These are phyloP conservation scores for Alternaria triticimaculans DNA, from an alignment of 2,329 filamentous ascomycete genomes.

Conservation along the genomic window DNA sequence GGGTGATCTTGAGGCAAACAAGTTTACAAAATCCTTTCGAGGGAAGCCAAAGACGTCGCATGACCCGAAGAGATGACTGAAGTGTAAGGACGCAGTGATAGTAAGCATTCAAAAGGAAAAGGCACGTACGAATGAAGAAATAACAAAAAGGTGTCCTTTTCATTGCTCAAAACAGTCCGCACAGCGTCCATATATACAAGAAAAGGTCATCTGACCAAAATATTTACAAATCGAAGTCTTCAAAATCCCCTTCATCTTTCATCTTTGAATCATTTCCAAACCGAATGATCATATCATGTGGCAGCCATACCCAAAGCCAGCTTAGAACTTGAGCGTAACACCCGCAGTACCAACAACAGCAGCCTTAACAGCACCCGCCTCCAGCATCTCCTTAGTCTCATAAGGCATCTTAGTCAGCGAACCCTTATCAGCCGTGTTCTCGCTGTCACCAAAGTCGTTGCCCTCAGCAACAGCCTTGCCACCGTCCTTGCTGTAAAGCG, in stretches of 20 bases:
- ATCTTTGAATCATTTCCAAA: background rate
- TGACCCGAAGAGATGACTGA: background rate
- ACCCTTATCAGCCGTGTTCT: conserved; percentile 43
- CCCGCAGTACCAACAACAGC: conserved; percentile 51
- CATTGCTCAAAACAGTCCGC: conserved; percentile 3
- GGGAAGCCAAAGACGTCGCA: background rate
- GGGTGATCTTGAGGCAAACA: background rate
- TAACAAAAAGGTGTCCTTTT: background rate
- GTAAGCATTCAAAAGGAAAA: no score
- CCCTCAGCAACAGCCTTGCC: conserved; percentile 49
- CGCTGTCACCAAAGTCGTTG: conserved; percentile 48
- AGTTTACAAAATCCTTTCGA: accelerated
- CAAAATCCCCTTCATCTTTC: background rate
- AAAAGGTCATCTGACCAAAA: background rate
- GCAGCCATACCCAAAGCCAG: no score
- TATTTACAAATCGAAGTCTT: background rate
- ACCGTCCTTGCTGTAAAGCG: conserved; percentile 42
- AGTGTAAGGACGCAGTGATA: background rate
- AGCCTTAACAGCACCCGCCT: conserved; percentile 43
- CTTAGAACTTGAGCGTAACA: conserved; percentile 39
- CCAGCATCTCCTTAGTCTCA: conserved; percentile 40
- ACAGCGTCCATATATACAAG: conserved; percentile 13
- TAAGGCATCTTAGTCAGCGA: conserved; percentile 47
- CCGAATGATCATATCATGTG: background rate
- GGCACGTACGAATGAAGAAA: background rate